Base-by-base conservation (phyloP, 1,139 yeast genomes). In the Blastobotrys serpentis region DNA sequence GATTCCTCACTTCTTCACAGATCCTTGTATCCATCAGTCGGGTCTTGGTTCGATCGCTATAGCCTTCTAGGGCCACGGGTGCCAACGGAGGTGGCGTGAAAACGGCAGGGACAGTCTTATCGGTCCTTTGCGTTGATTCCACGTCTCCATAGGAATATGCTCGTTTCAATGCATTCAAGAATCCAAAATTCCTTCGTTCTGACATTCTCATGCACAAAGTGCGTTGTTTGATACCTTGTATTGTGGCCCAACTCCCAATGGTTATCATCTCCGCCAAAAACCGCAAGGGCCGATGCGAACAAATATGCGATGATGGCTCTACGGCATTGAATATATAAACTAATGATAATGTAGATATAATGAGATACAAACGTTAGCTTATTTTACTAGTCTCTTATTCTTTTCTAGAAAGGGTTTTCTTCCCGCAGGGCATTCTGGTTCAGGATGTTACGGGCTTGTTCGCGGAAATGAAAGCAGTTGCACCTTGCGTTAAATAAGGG, bases 1-100 rank as follows among this genome's bases (percentile, higher is more conserved):
- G 73, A 38, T 74, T 71, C 43, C 97, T 74, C 34, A 92, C 75
- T 52, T 87, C 89, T 51, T 77, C 84, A 1, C 94, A 92, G 57
- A 90, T 69, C 42, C 79, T 84, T 1, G 62, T 57, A 16, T 75
- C 74, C 52, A 92, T 61, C 8, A 90, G 67, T 54, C 76, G 73
- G 53, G 79, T 79, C 49, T 73, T 77, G 0, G 95, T 85, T 1
- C 71, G 65, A 0, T 69, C 60, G 30, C 72, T 70, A 62, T 84
- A 86, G 0, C 96, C 96, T 1, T 52, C 49, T 17, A 82, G 62
- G 25, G 59, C 59, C 4, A 82, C 64, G 0, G 79, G 77, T 1
- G 78, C 74, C 43, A 80, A 61, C 4, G 78, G 79, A 7, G 69
- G 69, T 11, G 58, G 53, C 6, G 55, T 53, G 23, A 51, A 46